phyloP scores from a whole-genome alignment of 441 rosid species.

The Adansonia madagascariensis region DNA sequence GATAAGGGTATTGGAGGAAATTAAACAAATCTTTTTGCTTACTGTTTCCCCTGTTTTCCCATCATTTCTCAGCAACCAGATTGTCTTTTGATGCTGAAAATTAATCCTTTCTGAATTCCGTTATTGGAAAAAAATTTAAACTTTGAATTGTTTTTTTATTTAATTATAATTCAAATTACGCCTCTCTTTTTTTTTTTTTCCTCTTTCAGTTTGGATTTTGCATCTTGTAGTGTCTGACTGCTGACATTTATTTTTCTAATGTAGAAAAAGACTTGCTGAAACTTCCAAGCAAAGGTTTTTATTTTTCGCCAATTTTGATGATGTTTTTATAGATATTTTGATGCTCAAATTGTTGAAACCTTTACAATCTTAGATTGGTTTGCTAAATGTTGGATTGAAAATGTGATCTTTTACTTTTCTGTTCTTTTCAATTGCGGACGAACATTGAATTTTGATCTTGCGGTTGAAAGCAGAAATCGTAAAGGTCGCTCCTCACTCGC shows the following conservation, averaged over 20 bases:
- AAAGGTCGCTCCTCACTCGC: no score
- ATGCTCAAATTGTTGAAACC: no score
- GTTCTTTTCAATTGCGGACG: no score
- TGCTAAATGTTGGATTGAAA: no score
- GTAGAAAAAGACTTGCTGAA: slow-evolving; percentile 1
- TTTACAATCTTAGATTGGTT: no score
- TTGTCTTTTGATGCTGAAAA: neutral
- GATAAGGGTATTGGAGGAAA: neutral
- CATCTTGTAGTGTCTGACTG: neutral
- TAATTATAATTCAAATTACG: neutral
- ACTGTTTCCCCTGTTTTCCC: neutral
- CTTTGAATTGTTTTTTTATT: neutral
- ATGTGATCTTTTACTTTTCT: no score
- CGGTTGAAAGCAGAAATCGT: no score
- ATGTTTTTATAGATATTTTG: no score
- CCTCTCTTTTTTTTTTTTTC: neutral
- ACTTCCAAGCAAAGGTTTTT: neutral
- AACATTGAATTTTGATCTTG: no score
- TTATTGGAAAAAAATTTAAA: neutral
- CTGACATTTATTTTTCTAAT: neutral
- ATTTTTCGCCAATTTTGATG: no score
- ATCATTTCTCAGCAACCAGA: slow-evolving; percentile 12
- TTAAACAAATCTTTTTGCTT: neutral
- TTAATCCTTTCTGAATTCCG: neutral
- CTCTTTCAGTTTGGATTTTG: neutral